Evolutionary conservation across 441 rosid genomes (phyloP).

Genomic region (Erodium moschatum): DNA sequence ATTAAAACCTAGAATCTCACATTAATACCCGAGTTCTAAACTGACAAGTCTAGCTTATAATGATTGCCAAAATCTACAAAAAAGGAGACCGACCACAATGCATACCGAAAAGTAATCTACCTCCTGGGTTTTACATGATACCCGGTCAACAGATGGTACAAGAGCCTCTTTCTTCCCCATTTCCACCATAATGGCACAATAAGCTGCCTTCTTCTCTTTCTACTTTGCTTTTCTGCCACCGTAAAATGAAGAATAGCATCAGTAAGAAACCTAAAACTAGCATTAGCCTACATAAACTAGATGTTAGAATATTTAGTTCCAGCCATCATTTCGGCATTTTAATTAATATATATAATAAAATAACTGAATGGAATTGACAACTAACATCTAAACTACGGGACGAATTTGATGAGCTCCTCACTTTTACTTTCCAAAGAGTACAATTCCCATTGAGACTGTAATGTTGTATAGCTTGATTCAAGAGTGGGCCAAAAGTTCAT

Average conservation of each 20-base stretch:
- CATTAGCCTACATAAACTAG: neutral
- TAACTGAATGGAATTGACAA: neutral
- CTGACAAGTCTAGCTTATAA: neutral
- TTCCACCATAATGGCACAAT: constrained; percentile 58
- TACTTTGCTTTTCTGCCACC: constrained; percentile 43
- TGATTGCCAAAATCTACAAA: neutral
- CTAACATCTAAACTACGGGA: neutral
- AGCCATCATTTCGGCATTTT: neutral
- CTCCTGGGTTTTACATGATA: constrained; percentile 32
- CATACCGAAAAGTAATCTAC: neutral
- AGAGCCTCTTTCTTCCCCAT: constrained; percentile 56
- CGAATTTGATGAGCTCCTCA: constrained; percentile 28
- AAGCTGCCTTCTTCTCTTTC: constrained; percentile 32
- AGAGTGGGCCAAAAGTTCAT: constrained; percentile 70
- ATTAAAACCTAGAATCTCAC: neutral
- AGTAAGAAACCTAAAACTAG: constrained; percentile 2
- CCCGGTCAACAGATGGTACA: constrained; percentile 43
- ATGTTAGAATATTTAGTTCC: neutral
- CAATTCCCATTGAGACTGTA: constrained; percentile 52
- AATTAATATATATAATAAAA: no score
- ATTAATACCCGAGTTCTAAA: neutral
- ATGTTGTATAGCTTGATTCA: constrained; percentile 31
- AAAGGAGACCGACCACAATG: neutral
- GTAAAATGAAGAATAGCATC: neutral
- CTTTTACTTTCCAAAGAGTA: constrained; percentile 37